phyloP scores from a whole-genome alignment of 176 grass and related monocot genomes.

The Secale cereale region DNA sequence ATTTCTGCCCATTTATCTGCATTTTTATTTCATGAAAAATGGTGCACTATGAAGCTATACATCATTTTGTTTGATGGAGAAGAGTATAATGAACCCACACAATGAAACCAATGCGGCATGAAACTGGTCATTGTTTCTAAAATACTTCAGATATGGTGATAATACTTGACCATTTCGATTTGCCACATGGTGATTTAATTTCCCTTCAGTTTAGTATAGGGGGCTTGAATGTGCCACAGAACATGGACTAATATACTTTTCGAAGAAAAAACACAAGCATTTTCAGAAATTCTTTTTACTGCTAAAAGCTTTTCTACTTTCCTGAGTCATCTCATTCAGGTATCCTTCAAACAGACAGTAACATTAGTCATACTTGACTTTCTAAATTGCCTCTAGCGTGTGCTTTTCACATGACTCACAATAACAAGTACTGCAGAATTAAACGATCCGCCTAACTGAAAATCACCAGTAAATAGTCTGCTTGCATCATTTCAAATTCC shows the following conservation, averaged over 20 bases:
- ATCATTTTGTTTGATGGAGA: not conserved
- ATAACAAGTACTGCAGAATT: not conserved
- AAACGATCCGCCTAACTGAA: not conserved
- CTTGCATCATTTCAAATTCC: not conserved
- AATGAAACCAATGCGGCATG: not conserved
- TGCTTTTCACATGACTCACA: not conserved
- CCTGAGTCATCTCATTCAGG: not conserved
- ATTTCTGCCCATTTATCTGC: not conserved
- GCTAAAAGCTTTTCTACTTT: not conserved
- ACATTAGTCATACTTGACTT: not conserved
- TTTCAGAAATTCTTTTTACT: not conserved
- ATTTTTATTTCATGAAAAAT: not conserved
- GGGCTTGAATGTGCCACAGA: not conserved
- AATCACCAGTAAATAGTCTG: not conserved
- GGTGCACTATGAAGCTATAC: not conserved
- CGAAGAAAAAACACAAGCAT: not conserved
- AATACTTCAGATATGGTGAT: not conserved
- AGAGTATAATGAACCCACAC: not conserved
- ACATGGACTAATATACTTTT: not conserved
- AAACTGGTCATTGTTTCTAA: not conserved
- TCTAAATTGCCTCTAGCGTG: not conserved
- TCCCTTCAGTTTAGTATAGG: not conserved
- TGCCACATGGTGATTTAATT: not conserved
- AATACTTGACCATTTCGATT: not conserved
- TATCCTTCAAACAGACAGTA: not conserved